Base-by-base conservation (phyloP, 2,329 filamentous ascomycete genomes). In the Fonsecaea pugnacius region DNA sequence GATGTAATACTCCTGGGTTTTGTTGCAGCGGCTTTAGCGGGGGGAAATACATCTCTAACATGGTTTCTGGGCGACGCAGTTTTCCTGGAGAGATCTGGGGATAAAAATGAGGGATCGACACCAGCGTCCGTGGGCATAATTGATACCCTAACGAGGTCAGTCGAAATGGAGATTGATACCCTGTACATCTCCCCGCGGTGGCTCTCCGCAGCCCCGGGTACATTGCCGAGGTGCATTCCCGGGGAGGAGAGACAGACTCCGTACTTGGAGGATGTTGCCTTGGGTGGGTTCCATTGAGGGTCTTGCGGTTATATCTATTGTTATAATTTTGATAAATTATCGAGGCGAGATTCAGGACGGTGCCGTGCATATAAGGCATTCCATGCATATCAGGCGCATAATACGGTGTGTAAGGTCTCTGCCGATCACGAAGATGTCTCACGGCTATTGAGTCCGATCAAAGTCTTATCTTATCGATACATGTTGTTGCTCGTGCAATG, bases 161-260 rank as follows among this genome's bases (percentile, higher is more conserved):
- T 12, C 18, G 40, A 46, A 9, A 48, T 50, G n/a, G 32, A 14
- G 32, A 12, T 12, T 18, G 21, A 48, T 59, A 32, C 48, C 58
- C 48, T 50, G 46, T 55, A 30, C 56, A 55, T 48, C 55, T 63
- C 56, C 61, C 61, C 61, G 61, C 56, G 56, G 55, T 35, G 12
- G 5, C 36, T 32, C 55, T 55, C 56, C 48, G 36, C 32, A 21
- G 10, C n/a, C 30, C 43, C 61, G 61, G 61, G 36, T 33, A 58
- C 51, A 36, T 55, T 58, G 30, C 56, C 55, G 61, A 63, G 54
- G 43, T 35, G 58, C 9, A 46, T 21, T 35, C 40, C 33, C 12
- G 57, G 57, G 57, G 57, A 59, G 33, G 18, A 40, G n/a, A 40
- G 12, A 18, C 14, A 30, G 18, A 52, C 57, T 59, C 57, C 57